Evolutionary conservation across 768 basidiomycete species (phyloP).

Genomic region (Kwoniella newhampshirensis): DNA sequence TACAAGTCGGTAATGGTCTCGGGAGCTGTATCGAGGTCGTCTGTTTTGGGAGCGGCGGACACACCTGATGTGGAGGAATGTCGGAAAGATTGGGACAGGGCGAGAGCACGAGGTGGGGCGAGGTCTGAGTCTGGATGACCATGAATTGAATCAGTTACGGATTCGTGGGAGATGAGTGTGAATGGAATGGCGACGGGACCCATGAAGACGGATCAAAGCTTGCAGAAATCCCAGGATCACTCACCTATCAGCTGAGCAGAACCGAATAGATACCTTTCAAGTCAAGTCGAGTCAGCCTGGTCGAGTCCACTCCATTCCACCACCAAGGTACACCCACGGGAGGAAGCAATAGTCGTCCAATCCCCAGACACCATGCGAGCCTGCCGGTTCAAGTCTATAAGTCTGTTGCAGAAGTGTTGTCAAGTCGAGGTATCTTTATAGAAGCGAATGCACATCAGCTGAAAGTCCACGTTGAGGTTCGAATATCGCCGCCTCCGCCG

Average conservation of each 20-base stretch:
- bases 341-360: constrained; percentile 88
- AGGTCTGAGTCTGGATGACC: constrained; percentile 15
- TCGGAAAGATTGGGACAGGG: constrained; percentile 22
- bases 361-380: constrained; percentile 98
- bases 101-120: constrained; percentile 28
- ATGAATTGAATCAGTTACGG: background rate
- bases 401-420: constrained; percentile 81
- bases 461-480: background rate
- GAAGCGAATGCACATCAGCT: background rate
- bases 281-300: background rate
- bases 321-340: constrained; percentile 52
- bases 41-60: background rate
- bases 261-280: constrained; percentile 70
- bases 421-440: constrained; percentile 70
- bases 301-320: too few relatives aligned
- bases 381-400: constrained; percentile 91
- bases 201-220: background rate
- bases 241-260: constrained; percentile 69
- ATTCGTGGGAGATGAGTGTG: too few relatives aligned
- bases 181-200: too few relatives aligned
- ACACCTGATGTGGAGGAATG: constrained; percentile 16
- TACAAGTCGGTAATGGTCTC: constrained; percentile 61
- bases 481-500: background rate
- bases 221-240: constrained; percentile 4
- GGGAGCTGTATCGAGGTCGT: background rate